phyloP scores from a whole-genome alignment of 257 asterid species.

The Cordia subcordata region DNA sequence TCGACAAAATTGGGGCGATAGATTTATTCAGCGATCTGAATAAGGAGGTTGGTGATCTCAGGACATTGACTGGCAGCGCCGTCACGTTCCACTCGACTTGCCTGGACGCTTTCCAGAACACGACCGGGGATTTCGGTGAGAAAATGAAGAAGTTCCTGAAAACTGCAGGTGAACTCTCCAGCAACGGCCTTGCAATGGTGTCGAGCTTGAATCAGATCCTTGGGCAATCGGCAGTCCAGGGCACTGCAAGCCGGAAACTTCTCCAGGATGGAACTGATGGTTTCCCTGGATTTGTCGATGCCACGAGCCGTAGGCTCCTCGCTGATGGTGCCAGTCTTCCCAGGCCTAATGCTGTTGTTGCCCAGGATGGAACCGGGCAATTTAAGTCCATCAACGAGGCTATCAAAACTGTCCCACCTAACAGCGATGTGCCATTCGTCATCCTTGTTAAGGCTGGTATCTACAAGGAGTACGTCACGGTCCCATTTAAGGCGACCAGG shows the following conservation, averaged over 20 bases:
- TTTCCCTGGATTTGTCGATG: not conserved
- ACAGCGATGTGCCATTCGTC: slow-evolving; percentile 23
- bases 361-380: slow-evolving; percentile 60
- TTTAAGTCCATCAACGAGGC: slow-evolving; percentile 47
- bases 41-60: no score
- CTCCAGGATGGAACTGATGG: slow-evolving; percentile 17
- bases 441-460: slow-evolving; percentile 54
- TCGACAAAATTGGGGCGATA: not conserved
- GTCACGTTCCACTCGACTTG: no score
- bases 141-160: slow-evolving; percentile 23
- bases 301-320: slow-evolving; percentile 27
- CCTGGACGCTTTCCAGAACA: no score
- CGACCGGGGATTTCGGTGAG: no score
- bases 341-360: slow-evolving; percentile 46
- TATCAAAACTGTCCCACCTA: slow-evolving; percentile 26
- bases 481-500: slow-evolving; percentile 34
- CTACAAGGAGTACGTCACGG: slow-evolving; percentile 40
- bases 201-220: slow-evolving; percentile 30
- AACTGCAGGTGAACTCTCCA: slow-evolving; percentile 19
- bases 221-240: slow-evolving; percentile 19
- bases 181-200: slow-evolving; percentile 35
- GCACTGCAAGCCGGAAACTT: slow-evolving; percentile 27
- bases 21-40: not conserved
- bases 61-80: no score
- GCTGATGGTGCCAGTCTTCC: slow-evolving; percentile 7